Conservation (phyloP, 163 green algal species). For the Scenedesmus sp. region DNA sequence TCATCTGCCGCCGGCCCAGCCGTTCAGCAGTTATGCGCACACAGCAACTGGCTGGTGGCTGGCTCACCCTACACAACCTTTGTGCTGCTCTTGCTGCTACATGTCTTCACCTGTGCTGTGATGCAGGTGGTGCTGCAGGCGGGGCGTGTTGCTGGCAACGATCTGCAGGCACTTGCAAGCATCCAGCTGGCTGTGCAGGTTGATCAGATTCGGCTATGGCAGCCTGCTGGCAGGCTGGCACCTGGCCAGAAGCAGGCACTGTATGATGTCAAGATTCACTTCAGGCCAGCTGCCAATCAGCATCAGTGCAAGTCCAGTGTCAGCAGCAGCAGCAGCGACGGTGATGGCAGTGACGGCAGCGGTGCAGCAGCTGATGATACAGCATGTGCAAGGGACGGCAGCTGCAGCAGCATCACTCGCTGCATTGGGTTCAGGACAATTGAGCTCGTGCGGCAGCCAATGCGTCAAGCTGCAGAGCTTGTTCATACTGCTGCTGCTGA, state of each 20-base stretch:
- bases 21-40: no score
- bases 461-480: conserved; percentile 41
- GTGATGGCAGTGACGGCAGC: not conserved
- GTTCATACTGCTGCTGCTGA: not conserved
- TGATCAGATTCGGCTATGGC: conserved; percentile 74
- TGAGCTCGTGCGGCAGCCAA: conserved; percentile 69
- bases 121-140: conserved; percentile 19
- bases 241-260: conserved; percentile 58
- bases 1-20: no score
- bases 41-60: no score
- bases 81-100: no score
- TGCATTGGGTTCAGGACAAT: conserved; percentile 76
- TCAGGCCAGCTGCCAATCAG: conserved; percentile 23
- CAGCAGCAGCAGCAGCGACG: not conserved
- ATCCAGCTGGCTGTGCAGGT: conserved; percentile 16
- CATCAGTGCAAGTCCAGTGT: not conserved
- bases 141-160: conserved; percentile 10
- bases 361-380: not conserved
- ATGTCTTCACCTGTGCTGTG: not conserved
- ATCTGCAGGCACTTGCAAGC: conserved; percentile 2
- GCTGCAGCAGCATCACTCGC: conserved; percentile 20
- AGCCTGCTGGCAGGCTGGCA: conserved; percentile 72
- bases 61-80: no score
- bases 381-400: not conserved
- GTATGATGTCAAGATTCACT: conserved; percentile 65